Base-by-base conservation (phyloP, 768 basidiomycete species). In the Daedaleopsis sinensis region DNA sequence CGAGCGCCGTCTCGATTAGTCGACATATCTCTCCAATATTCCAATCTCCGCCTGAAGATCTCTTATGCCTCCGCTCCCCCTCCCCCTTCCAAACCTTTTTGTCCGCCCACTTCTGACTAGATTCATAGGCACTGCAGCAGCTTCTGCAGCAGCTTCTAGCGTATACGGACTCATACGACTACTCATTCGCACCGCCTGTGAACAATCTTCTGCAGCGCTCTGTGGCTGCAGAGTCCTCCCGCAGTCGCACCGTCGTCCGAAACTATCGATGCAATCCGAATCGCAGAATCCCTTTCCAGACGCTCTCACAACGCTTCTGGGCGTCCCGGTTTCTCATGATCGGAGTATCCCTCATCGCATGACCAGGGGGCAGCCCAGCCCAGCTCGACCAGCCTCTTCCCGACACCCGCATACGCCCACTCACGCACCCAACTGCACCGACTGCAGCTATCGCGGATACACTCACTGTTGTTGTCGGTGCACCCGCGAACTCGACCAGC, bases 311-410 rank as follows among this genome's bases (percentile, higher is more conserved):
- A 58, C 36, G 47, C 62, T 63, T 63, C 62, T 58, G 23, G 62
- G 54, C 58, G 57, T 58, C 54, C 62, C 53, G 53, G 36, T 58
- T 63, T 63, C 62, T 63, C 62, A 63, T 63, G 62, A 63, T 63
- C 62, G 62, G 62, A 63, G 62, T 59, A 63, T 63, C 58, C 32
- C 39, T 8, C 19, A 63, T 58, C 62, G 62, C 62, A 63, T 63
- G 62, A 63, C 54, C 62, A 32, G 27, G 27, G 7, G 27, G 27
- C 27, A 58, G 57, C 23, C 61, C 53, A 63, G 48, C 21, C 35
- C 35, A 37, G 53, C 38, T 52, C 50, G 38, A 21, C 37, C 52
- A 47, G 52, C 57, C 58, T 57, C 50, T 43, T 43, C 24, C 35
- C 42, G 21, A 19, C 11, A 19, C n/a, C 54, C 37, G 16, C 11